Conservation (phyloP, 2,329 filamentous ascomycete species). For the Penicillium crustosum region DNA sequence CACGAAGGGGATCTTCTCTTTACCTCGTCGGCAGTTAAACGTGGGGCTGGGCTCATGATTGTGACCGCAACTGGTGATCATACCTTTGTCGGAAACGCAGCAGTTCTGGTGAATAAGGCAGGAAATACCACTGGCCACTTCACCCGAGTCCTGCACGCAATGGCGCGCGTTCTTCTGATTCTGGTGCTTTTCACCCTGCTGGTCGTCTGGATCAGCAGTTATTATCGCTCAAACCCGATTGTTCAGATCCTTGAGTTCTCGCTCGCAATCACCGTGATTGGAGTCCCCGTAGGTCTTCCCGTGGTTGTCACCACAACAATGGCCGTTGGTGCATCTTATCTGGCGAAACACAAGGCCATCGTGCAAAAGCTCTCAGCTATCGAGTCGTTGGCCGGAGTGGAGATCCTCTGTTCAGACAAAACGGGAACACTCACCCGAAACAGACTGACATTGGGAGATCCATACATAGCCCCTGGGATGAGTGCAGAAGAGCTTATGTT, state of each 20-base stretch:
- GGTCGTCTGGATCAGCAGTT: conserved; percentile 80
- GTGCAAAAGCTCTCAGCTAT: conserved; percentile 91
- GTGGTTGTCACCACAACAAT: conserved; percentile 93
- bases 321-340: conserved; percentile 88
- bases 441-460: conserved; percentile 83
- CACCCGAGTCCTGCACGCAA: conserved; percentile 85
- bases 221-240: conserved; percentile 82
- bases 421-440: conserved; percentile 92
- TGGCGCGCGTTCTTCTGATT: conserved; percentile 75
- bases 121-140: conserved; percentile 77
- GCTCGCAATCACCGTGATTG: conserved; percentile 84
- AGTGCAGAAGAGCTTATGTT: conserved; percentile 88
- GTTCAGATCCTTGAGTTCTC: conserved; percentile 80
- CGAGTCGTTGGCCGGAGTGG: conserved; percentile 86
- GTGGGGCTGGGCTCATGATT: conserved; percentile 80
- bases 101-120: conserved; percentile 78
- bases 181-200: conserved; percentile 79
- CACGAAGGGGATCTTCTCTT: conserved; percentile 78
- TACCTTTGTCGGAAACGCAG: conserved; percentile 86
- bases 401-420: conserved; percentile 94
- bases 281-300: conserved; percentile 89
- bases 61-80: conserved; percentile 83
- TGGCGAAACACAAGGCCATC: conserved; percentile 89
- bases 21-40: conserved; percentile 84
- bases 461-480: conserved; percentile 78